Percentiles rank a stretch among this genome's conserved stretches.
These are phyloP conservation scores for Raddia guianensis DNA, from an alignment of 176 grass and related monocot genomes.

Conservation along the genomic window DNA sequence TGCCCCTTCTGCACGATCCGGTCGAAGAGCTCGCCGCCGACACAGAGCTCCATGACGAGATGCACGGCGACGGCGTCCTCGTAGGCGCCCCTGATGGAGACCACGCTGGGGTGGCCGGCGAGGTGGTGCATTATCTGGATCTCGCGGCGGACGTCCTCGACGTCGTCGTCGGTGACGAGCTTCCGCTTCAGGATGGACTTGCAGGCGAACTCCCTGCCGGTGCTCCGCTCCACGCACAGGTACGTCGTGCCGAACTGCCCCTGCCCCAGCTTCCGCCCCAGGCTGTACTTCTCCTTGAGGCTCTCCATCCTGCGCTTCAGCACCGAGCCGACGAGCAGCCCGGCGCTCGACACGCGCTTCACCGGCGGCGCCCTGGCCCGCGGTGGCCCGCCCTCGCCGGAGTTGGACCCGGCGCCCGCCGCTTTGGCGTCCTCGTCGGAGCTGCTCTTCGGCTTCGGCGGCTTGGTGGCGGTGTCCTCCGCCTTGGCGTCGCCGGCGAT, in stretches of 20 bases:
- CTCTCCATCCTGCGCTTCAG: slow-evolving; percentile 81
- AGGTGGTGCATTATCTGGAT: slow-evolving; percentile 93
- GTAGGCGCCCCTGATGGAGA: slow-evolving; percentile 65
- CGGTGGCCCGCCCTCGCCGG: slow-evolving; percentile 31
- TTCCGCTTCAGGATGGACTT: slow-evolving; percentile 83
- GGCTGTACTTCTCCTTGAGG: slow-evolving; percentile 85
- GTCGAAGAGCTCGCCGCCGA: slow-evolving; percentile 77
- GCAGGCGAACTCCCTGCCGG: slow-evolving; percentile 74
- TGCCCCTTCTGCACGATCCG: slow-evolving; percentile 65
- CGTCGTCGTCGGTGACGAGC: slow-evolving; percentile 74
- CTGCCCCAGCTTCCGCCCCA: slow-evolving; percentile 82
- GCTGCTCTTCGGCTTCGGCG: slow-evolving; percentile 1
- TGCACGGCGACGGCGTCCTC: slow-evolving; percentile 82
- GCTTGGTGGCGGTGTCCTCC: slow-evolving; percentile 11
- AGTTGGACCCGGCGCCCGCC: slow-evolving; percentile 3
- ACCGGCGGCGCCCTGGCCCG: slow-evolving; percentile 61
- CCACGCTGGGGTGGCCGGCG: slow-evolving; percentile 63
- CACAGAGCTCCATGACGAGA: slow-evolving; percentile 83
- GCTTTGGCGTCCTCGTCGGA: slow-evolving; percentile 2
- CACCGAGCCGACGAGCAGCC: slow-evolving; percentile 70
- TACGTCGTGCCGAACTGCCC: slow-evolving; percentile 94
- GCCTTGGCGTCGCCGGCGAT: slow-evolving; percentile 37
- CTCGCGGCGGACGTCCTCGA: slow-evolving; percentile 77
- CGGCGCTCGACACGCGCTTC: slow-evolving; percentile 76
- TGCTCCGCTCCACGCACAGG: slow-evolving; percentile 77